Base-by-base conservation (phyloP, 2,329 filamentous ascomycete genomes). In the Parafenestella ontariensis region DNA sequence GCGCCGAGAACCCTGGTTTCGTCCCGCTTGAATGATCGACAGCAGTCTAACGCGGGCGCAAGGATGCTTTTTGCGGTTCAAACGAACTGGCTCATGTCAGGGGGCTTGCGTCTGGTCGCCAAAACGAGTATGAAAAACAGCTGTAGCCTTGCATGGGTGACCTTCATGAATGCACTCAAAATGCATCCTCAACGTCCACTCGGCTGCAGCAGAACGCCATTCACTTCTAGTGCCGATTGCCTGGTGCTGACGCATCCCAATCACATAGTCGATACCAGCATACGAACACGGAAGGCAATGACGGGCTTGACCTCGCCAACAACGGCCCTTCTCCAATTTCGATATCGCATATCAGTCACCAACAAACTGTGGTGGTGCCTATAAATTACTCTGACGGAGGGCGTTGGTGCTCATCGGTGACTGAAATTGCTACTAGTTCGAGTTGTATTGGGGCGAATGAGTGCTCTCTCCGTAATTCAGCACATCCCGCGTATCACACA, bases 21-120 rank as follows among this genome's bases (percentile, higher is more conserved):
- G 61, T 72, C 68, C 70, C 69, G 70, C 58, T 61, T 67, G 55
- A 59, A 65, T 68, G 72, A 75, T 75, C 72, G 70, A 69, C 72
- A 65, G 65, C 68, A 68, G 69, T 70, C 60, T 58, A 63, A 62
- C 59, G 60, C 64, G 63, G 60, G 59, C 61, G 62, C 66, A 70
- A 63, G 63, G 58, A 64, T 70, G 52, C 39, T 61, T 61, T 62
- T 60, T 54, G 61, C 54, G 57, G 54, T 64, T 58, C 62, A 68
- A 65, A 64, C 62, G 66, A 67, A 65, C 65, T 59, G 59, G 62
- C 61, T 63, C 64, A 63, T 69, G 70, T 70, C 69, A 72, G 64
- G 70, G 70, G 65, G 54, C 52, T 58, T 57, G 58, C 54, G 56
- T 67, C 66, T 69, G 64, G 59, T 65, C 64, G 64, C 65, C 65